Conservation (phyloP, 2,329 filamentous ascomycete genomes). For the Arthroderma sp. region DNA sequence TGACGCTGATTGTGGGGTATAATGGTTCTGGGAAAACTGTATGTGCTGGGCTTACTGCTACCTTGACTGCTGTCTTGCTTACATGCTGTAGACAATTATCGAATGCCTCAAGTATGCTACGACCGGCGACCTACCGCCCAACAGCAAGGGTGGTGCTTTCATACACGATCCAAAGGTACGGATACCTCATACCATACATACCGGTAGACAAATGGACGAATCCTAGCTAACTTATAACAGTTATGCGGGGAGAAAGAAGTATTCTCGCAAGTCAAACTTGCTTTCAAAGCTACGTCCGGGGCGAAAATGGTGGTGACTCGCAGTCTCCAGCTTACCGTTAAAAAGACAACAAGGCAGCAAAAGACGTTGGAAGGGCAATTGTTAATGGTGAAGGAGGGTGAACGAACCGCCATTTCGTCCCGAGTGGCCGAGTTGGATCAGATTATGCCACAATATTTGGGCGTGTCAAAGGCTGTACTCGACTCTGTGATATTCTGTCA, state of each 20-base stretch:
- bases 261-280: conserved; percentile 78
- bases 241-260: conserved; percentile 78
- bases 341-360: conserved; percentile 60
- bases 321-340: conserved; percentile 73
- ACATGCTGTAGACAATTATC: conserved; percentile 62
- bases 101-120: conserved; percentile 98
- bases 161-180: conserved; percentile 86
- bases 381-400: conserved; percentile 62
- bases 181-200: not conserved
- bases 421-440: conserved; percentile 69
- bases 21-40: conserved; percentile 95
- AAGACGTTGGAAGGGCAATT: conserved; percentile 79
- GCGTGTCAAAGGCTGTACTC: conserved; percentile 78
- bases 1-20: conserved; percentile 92
- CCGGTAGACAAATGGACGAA: too few relatives aligned
- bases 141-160: conserved; percentile 79
- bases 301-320: conserved; percentile 71
- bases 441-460: conserved; percentile 72
- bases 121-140: conserved; percentile 82
- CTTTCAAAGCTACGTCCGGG: conserved; percentile 67
- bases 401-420: conserved; percentile 65
- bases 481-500: conserved; percentile 98
- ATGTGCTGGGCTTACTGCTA: conserved; percentile 11
- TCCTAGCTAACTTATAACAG: conserved; percentile 26
- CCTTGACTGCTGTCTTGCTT: not conserved